These are phyloP conservation scores for Rhizopogon sp. DNA, from an alignment of 768 basidiomycete genomes.

Conservation along the genomic window DNA sequence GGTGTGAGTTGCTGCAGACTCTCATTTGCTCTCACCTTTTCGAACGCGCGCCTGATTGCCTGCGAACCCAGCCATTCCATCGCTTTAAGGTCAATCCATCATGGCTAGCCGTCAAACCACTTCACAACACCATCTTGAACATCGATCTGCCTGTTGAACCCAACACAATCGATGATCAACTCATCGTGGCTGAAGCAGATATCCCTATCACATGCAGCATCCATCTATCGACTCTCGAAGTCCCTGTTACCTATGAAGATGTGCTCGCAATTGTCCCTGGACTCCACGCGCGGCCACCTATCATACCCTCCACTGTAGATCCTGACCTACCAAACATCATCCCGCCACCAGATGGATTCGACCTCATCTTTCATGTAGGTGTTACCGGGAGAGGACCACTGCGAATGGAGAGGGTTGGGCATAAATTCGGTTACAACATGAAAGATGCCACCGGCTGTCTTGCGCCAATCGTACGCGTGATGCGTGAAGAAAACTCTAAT, in stretches of 20 bases:
- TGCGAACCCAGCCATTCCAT: slow-evolving; percentile 44
- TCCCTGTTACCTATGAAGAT: slow-evolving; percentile 56
- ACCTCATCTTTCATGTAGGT: slow-evolving; percentile 69
- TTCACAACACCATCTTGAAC: slow-evolving; percentile 51
- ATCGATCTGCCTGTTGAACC: slow-evolving; percentile 31
- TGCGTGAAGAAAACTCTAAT: slow-evolving; percentile 16
- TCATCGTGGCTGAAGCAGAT: slow-evolving; percentile 6
- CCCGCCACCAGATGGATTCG: slow-evolving; percentile 45
- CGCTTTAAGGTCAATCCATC: slow-evolving; percentile 60
- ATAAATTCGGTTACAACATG: slow-evolving; percentile 66
- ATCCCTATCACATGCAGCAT: slow-evolving; percentile 35
- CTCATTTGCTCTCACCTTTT: slow-evolving; percentile 13
- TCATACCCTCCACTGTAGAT: slow-evolving; percentile 35
- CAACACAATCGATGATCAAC: slow-evolving; percentile 14
- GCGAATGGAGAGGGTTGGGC: slow-evolving; percentile 59
- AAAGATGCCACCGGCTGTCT: slow-evolving; percentile 57
- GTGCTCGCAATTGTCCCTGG: slow-evolving; percentile 52
- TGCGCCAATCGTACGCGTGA: slow-evolving; percentile 38
- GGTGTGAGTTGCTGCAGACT: slow-evolving; percentile 38
- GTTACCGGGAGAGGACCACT: slow-evolving; percentile 60
- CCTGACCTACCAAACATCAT: slow-evolving; percentile 36
- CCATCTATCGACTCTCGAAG: slow-evolving; percentile 52
- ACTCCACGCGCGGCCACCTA: slow-evolving; percentile 56
- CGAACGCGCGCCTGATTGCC: slow-evolving; percentile 11
- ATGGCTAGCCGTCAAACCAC: slow-evolving; percentile 61